phyloP scores from a whole-genome alignment of 345 rosid species.

The Euphorbia tirucalli region DNA sequence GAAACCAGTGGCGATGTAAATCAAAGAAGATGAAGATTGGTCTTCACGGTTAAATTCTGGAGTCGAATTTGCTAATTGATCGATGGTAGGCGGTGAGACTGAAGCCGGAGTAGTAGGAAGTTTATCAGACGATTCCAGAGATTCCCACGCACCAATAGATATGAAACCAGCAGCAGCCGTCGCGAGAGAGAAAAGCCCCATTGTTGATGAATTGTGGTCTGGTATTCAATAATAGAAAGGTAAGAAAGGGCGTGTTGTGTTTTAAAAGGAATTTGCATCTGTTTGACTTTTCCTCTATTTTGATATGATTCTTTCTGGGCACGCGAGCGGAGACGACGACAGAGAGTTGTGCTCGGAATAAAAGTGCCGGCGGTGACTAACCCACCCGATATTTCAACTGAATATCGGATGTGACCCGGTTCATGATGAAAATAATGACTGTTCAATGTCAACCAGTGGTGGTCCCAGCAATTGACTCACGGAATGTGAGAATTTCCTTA shows the following conservation, averaged over 20 bases:
- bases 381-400: too few relatives aligned
- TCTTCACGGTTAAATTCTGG: constrained; percentile 18
- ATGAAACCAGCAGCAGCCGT: constrained; percentile 18
- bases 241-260: constrained; percentile 1
- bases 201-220: background rate
- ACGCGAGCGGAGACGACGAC: too few relatives aligned
- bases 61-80: constrained; percentile 21
- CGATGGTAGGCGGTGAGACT: constrained; percentile 30
- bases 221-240: constrained; percentile 3
- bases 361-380: background rate
- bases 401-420: background rate
- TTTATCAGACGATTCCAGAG: background rate
- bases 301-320: background rate
- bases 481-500: too few relatives aligned
- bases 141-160: constrained; percentile 17
- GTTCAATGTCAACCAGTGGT: too few relatives aligned
- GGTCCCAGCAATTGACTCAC: too few relatives aligned
- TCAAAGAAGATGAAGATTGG: constrained; percentile 19
- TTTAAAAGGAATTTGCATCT: background rate
- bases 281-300: constrained; percentile 2
- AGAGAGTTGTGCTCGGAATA: too few relatives aligned
- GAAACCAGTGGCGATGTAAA: constrained; percentile 28
- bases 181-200: constrained; percentile 15
- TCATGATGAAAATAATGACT: background rate
- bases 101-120: background rate